These are phyloP conservation scores for Scenedesmus sp. DNA, from an alignment of 163 green algal genomes.

Conservation along the genomic window DNA sequence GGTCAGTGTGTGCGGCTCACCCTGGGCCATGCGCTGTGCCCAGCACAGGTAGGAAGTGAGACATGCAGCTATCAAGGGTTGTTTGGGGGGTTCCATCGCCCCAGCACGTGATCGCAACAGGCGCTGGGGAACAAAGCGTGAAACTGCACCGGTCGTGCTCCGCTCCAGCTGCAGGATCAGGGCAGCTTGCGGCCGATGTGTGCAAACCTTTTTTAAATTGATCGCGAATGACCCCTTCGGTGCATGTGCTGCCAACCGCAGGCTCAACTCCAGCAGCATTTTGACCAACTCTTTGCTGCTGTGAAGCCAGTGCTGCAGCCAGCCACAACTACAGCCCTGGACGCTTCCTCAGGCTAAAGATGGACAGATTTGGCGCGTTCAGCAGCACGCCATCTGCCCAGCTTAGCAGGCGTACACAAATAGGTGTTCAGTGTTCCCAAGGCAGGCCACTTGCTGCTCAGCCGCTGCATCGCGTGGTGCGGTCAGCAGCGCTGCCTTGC, in stretches of 20 bases:
- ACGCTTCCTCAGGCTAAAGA: slow-evolving; percentile 50
- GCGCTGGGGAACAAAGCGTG: neutral
- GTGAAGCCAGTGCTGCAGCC: neutral
- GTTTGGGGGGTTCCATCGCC: neutral
- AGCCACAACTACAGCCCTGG: slow-evolving; percentile 28
- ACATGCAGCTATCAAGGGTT: neutral
- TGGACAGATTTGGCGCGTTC: slow-evolving; percentile 51
- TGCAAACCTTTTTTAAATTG: neutral
- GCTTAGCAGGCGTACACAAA: slow-evolving; percentile 23
- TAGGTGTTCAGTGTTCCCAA: neutral
- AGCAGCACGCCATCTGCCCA: slow-evolving; percentile 48
- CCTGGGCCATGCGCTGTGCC: neutral
- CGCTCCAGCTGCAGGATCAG: slow-evolving; percentile 9
- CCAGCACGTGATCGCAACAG: neutral
- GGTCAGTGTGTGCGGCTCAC: slow-evolving; percentile 5
- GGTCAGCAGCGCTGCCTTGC: slow-evolving; percentile 21
- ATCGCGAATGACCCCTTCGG: neutral
- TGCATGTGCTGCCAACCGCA: neutral
- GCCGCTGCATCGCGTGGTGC: neutral
- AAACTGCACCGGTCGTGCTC: neutral
- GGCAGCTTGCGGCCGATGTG: neutral
- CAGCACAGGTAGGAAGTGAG: neutral
- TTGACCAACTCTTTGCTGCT: neutral
- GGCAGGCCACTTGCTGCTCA: slow-evolving; percentile 16
- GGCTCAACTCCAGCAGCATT: neutral